phyloP scores from a whole-genome alignment of 148 eudicot genomes.

The Nepenthes mirabilis region DNA sequence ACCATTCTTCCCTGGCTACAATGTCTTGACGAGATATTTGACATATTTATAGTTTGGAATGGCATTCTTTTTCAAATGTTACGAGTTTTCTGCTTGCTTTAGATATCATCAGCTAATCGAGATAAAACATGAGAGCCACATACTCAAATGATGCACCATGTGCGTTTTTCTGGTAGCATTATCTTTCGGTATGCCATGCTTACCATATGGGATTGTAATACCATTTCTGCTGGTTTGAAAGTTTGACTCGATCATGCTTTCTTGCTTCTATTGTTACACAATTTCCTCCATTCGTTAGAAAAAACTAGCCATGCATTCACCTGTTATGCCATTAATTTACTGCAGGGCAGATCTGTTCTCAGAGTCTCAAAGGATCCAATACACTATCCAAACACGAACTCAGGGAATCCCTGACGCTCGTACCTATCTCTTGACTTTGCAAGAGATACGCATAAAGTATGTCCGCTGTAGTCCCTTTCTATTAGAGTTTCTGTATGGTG shows the following conservation, averaged over 20 bases:
- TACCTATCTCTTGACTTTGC: slow-evolving; percentile 53
- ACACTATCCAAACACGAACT: slow-evolving; percentile 56
- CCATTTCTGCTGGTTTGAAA: not conserved
- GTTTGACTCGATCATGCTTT: not conserved
- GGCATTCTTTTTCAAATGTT: too few species aligned
- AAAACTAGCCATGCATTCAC: not conserved
- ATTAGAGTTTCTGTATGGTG: not conserved
- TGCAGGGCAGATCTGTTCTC: slow-evolving; percentile 74
- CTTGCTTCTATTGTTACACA: not conserved
- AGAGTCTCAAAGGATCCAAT: slow-evolving; percentile 64
- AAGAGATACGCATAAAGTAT: slow-evolving; percentile 73
- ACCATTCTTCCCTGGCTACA: too few species aligned
- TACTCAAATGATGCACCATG: too few species aligned
- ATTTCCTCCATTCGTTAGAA: not conserved
- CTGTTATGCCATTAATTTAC: not conserved
- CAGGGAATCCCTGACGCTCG: slow-evolving; percentile 72
- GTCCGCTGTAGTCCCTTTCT: not conserved
- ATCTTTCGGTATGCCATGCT: too few species aligned
- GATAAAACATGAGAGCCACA: too few species aligned
- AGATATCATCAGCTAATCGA: too few species aligned
- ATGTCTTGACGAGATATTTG: too few species aligned
- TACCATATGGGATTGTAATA: not conserved
- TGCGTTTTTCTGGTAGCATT: too few species aligned
- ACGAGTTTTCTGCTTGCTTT: too few species aligned
- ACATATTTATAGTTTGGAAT: too few species aligned